Evolutionary conservation across 83 land plant species (phyloP).

Genomic region (Thuja plicata): DNA sequence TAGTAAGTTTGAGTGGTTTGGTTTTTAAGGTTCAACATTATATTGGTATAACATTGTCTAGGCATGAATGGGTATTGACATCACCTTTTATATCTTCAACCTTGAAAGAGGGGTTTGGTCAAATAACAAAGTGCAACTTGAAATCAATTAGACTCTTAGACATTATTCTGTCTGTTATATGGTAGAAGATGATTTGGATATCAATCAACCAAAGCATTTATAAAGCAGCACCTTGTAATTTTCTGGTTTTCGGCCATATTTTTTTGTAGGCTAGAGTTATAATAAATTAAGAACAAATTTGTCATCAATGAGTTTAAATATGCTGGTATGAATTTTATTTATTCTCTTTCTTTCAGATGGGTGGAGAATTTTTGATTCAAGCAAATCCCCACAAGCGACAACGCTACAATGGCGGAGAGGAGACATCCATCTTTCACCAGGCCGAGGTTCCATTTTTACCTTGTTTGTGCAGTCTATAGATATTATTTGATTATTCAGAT

Average conservation of each 20-base stretch:
- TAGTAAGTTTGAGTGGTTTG: background rate
- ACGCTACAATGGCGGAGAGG: conserved; percentile 29
- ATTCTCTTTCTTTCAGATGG: conserved; percentile 23
- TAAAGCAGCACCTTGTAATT: background rate
- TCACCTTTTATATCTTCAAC: background rate
- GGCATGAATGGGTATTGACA: background rate
- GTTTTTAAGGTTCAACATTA: background rate
- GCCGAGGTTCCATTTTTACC: conserved; percentile 34
- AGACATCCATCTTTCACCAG: conserved; percentile 22
- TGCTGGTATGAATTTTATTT: background rate
- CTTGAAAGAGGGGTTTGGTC: background rate
- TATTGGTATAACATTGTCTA: background rate
- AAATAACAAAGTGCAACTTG: background rate
- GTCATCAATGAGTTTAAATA: background rate
- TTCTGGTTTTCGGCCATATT: background rate
- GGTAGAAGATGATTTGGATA: background rate
- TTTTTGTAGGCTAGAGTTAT: background rate
- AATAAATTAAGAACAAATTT: background rate
- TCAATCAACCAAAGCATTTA: background rate
- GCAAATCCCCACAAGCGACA: conserved; percentile 66
- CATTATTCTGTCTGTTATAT: background rate
- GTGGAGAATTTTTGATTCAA: conserved; percentile 40
- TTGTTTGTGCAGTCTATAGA: conserved; percentile 1
- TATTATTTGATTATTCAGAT: background rate
- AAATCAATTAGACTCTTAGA: background rate